Base-by-base conservation (phyloP, 2,329 filamentous ascomycete species). In the Ophiostoma montium region DNA sequence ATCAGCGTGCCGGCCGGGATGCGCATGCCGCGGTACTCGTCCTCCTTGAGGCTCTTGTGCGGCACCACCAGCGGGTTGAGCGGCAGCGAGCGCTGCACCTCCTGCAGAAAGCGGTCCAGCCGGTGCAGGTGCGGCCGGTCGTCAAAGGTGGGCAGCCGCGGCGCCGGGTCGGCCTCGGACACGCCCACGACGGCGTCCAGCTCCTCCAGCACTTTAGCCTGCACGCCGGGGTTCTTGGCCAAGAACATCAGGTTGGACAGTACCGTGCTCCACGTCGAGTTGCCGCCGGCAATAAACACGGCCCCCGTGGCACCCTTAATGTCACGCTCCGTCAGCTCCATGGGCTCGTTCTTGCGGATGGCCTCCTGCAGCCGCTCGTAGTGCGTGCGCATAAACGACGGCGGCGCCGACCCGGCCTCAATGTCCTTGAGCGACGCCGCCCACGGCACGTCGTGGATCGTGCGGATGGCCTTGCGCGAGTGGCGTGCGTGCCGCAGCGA, bases 1-100 rank as follows among this genome's bases (percentile, higher is more conserved):
- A 71, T 58, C 16, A 67, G 58, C 5, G 66, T 65, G 3, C 75
- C 76, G n/a, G 69, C 70, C 10, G 74, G 75, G 46, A 80, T 77
- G 51, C 70, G 68, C 60, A 75, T 72, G 32, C 69, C 75, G 18
- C 72, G 63, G 56, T 79, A 80, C 11, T 70, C 63, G 49, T 80
- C 76, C 45, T 80, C 75, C 43, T 70, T 60, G 1, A 71, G 63
- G 13, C 72, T 66, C 41, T 63, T 67, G 58, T 80, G 76, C 2
- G 76, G 76, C 33, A 80, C 70, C 3, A 70, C 72, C 2, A 74
- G 58, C 1, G 71, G 70, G 12, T 65, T 66, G 3, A 73, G 59
- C 5, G 70, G 70, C 27, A 60, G 61, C 63, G 65, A 70, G 19
- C 71, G 63, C 35, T 65, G 60, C 9, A 65, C 65, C 52, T 75